Evolutionary conservation across 2,329 filamentous ascomycete species (phyloP), one percentile per base, ranked within the genome.

Genomic region (Arthrobotrys entomopaga): DNA sequence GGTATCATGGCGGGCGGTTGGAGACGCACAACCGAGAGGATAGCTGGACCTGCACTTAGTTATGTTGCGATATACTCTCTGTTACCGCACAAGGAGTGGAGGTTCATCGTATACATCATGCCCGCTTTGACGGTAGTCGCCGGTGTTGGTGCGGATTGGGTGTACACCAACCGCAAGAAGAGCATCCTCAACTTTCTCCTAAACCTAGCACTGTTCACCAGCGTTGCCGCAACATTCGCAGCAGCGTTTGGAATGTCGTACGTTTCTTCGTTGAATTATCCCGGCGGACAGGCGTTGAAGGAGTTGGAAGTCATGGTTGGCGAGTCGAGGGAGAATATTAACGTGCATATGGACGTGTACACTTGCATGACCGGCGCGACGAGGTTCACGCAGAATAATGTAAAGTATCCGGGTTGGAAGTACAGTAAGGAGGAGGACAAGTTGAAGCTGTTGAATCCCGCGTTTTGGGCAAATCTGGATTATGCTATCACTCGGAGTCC

Each of bases 31-130:
- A 83, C 84, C 0, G 79, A 82, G 15, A 82, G 83, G 5, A 79
- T 91, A 0, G 84, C 91, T 2, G 78, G 89, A 1, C 93, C 95
- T 0, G 86, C 87, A 8, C 77, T 96, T 1, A 81, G 86, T 29
- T 99, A 93, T 81, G 85, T 96, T 19, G 86, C 86, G 3, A 81
- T 96, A 49, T 98, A 97, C 84, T 97, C 92, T 76, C 78, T 92
- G 58, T 90, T 97, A 75, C 93, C 94, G 0, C 95, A 99, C 83
- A 99, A 99, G 81, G 95, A 99, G 83, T 91, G 93, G 81, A 91
- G 95, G 16, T 99, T 99, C 84, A 89, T 99, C 78, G 88, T 98
- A 79, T 98, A 98, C 82, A 86, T 88, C 60, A 85, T 96, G 22
- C 95, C 95, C 0, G 85, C 90, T 0, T 83, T 98, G 29, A 97